Base-by-base conservation (phyloP, 2,329 filamentous ascomycete species). In the Colletotrichum musae region DNA sequence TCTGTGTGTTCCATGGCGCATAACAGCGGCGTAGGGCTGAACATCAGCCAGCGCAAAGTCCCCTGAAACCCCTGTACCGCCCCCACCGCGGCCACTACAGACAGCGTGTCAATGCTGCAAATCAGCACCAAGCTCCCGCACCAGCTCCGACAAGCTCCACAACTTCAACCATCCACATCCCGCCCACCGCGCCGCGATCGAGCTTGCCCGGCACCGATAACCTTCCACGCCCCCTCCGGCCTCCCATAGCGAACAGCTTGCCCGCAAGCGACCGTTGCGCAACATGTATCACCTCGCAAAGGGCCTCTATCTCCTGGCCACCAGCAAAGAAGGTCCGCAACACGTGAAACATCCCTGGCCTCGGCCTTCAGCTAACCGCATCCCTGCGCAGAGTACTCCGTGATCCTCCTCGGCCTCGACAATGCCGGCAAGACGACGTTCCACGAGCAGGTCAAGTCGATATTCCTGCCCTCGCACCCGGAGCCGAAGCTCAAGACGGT, bases 401-500 rank as follows among this genome's bases (percentile, higher is more conserved):
- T 98, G 77, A 94, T 98, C 78, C 92, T 98, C 74, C 93, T 98
- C 76, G 96, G 96, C 72, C 93, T 98, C 78, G 96, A 98, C 86
- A 98, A 98, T 80, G 96, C 96, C 70, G 96, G 96, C 81, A 98
- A 98, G 86, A 98, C 96, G 48, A 98, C 96, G 28, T 95, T 98
- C 78, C 94, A 98, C 82, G 94, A 97, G 79, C 95, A 98, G 81
- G 94, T 98, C 81, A 98, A 97, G 83, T 89, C 94, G 63, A 88
- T 97, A 78, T 97, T 94, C 86, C 87, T 91, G 72, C 86, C 90
- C 52, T 85, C 86, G 71, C 83, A 82, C 65, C 88, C 85, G 61
- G 88, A 83, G 80, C 93, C 84, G 77, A 95, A 87, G 82, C 89
- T 85, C 74, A 95, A 96, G 79, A 98, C 95, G 52, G 95, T 98